Conservation (phyloP, 306 rosid species). For the Mucuna pruriens region DNA sequence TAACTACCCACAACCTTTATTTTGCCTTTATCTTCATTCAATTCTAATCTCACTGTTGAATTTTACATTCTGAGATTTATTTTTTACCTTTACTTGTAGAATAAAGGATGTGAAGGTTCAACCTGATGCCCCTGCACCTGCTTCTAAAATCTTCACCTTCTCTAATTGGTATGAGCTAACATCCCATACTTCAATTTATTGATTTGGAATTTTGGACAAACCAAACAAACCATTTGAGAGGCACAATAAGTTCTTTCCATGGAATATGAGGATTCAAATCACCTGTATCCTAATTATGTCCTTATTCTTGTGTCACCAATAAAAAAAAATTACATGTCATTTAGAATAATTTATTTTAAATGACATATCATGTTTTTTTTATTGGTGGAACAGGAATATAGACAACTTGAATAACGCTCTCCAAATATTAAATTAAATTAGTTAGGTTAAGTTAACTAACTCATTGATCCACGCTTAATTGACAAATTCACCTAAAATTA, state of each 20-base stretch:
- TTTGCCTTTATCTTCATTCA: neutral
- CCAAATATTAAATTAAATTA: neutral
- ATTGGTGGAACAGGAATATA: neutral
- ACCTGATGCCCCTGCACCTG: conserved; percentile 27
- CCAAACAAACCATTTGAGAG: conserved; percentile 6
- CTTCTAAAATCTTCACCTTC: conserved; percentile 37
- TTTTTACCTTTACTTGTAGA: conserved; percentile 26
- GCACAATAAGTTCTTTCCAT: neutral
- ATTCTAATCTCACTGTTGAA: neutral
- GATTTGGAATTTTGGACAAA: neutral
- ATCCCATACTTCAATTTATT: neutral
- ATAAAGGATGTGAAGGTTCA: conserved; percentile 22
- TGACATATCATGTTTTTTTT: neutral
- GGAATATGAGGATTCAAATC: neutral
- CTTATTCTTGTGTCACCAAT: neutral
- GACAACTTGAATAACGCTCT: too few relatives aligned
- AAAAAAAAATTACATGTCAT: neutral
- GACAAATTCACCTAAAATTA: conserved; percentile 12
- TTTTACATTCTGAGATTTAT: conserved; percentile 2
- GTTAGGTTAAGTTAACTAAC: neutral
- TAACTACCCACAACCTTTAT: conserved; percentile 17
- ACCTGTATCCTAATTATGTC: neutral
- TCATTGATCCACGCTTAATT: neutral
- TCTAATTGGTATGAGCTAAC: conserved; percentile 38
- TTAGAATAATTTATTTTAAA: neutral